A percentile compares a stretch with the other conserved stretches of the same genome.
These are phyloP conservation scores for Ochromonas danica DNA, from an alignment of 108 stramenopile species.

Conservation along the genomic window DNA sequence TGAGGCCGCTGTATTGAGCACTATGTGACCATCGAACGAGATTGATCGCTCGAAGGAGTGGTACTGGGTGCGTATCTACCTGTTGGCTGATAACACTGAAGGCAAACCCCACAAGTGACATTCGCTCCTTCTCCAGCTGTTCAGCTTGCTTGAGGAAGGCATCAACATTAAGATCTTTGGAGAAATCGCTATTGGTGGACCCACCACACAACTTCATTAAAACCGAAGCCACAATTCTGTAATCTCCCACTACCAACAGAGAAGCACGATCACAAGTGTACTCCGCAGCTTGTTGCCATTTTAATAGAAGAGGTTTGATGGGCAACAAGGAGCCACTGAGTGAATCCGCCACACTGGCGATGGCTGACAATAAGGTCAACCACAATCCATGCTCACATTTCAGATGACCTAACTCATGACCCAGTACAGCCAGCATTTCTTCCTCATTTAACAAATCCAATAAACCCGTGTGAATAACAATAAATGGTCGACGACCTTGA, in stretches of 20 bases:
- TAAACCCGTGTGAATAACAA: constrained; percentile 44
- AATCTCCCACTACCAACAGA: constrained; percentile 67
- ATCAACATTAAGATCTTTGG: background rate
- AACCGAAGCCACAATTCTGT: constrained; percentile 60
- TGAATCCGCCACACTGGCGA: background rate
- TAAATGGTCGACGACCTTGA: constrained; percentile 42
- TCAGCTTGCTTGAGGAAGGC: background rate
- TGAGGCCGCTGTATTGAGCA: background rate
- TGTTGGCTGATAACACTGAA: background rate
- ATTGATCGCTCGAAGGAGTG: background rate
- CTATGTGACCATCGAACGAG: background rate
- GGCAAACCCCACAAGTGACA: background rate
- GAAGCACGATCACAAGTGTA: constrained; percentile 72
- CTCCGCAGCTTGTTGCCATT: constrained; percentile 72
- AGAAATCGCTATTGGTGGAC: background rate
- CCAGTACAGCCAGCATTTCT: constrained; percentile 68
- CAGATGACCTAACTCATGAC: constrained; percentile 71
- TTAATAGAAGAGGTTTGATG: constrained; percentile 48
- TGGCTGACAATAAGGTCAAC: constrained; percentile 43
- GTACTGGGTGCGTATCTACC: background rate
- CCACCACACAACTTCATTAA: constrained; percentile 70
- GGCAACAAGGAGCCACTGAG: constrained; percentile 30
- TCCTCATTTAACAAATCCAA: background rate
- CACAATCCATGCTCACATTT: constrained; percentile 75
- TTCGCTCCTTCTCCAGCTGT: background rate